Base-by-base conservation (phyloP, 768 basidiomycete genomes). In the Plicaturopsis crispa region DNA sequence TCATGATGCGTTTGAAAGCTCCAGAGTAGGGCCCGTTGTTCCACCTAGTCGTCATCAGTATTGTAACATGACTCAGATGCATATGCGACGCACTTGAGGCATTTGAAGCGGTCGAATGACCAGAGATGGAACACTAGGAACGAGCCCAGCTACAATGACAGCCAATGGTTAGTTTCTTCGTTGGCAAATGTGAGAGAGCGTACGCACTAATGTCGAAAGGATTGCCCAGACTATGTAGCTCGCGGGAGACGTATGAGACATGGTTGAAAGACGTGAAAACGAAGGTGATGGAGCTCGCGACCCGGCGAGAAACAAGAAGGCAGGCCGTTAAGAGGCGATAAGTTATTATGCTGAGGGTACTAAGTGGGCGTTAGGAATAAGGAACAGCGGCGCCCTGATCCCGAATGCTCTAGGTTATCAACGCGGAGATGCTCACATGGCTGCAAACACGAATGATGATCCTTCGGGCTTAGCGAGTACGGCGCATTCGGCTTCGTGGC, bases 1-100 rank as follows among this genome's bases (percentile, higher is more conserved):
- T 89, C 87, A 90, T 89, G 53, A 89, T 51, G 19, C 88, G 75
- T 57, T 86, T 89, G 63, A 89, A 89, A 3, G 81, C 72, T n/a
- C 83, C 84, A 12, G 78, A 70, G 42, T 75, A 57, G 3, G 72
- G 69, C 1, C 78, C 81, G 20, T 70, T 72, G 49, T 79, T 74
- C 82, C 83, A 86, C 53, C 84, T 85, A 38, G 24, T n/a, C 18
- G 16, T 23, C 18, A n/a, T 20, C 21, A 43, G 12, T 41, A 24
- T 18, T 23, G 6, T 13, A 31, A 17, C 19, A 28, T 18, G 5
- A 31, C 8, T 10, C 7, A 22, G 6, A 17, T n/a, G 26, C 7
- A 10, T 30, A 1, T 4, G 6, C 6, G n/a, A 51, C 72, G 46
- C 42, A 83, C 82, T 51, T 77, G 38, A 88, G 53, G 53, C 84